phyloP scores from a whole-genome alignment of 2,329 filamentous ascomycete species.

The Harringtonia lauricola region DNA sequence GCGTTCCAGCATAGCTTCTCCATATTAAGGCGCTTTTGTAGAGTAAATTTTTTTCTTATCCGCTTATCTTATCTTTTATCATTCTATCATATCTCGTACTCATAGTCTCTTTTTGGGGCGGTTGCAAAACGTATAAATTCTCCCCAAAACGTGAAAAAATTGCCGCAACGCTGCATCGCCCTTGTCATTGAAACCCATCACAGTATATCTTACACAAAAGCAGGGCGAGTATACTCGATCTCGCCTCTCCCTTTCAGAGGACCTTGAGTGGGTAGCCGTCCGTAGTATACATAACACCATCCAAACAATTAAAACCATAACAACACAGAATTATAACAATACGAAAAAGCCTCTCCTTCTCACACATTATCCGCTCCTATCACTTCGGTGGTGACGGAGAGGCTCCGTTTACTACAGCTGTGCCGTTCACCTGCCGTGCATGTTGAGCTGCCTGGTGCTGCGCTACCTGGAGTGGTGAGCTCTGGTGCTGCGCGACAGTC shows the following conservation, averaged over 20 bases:
- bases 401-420: background rate
- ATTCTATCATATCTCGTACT: background rate
- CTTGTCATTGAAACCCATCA: no score
- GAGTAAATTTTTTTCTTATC: constrained; percentile 2
- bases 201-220: no score
- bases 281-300: background rate
- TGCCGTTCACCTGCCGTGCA: constrained; percentile 5
- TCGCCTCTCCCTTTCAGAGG: background rate
- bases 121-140: no score
- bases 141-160: no score
- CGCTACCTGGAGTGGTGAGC: constrained; percentile 4
- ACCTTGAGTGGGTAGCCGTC: background rate
- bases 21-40: constrained; percentile 1
- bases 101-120: no score
- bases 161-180: no score
- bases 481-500: constrained; percentile 1
- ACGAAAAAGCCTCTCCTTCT: background rate
- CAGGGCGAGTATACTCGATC: background rate
- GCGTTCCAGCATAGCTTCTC: background rate
- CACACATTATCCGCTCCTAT: background rate
- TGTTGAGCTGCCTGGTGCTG: constrained; percentile 3
- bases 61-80: constrained; percentile 8
- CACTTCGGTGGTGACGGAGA: background rate
- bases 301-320: background rate
- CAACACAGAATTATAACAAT: background rate